phyloP scores from a whole-genome alignment of 2,329 filamentous ascomycete species.

The Aureobasidium uvarum region DNA sequence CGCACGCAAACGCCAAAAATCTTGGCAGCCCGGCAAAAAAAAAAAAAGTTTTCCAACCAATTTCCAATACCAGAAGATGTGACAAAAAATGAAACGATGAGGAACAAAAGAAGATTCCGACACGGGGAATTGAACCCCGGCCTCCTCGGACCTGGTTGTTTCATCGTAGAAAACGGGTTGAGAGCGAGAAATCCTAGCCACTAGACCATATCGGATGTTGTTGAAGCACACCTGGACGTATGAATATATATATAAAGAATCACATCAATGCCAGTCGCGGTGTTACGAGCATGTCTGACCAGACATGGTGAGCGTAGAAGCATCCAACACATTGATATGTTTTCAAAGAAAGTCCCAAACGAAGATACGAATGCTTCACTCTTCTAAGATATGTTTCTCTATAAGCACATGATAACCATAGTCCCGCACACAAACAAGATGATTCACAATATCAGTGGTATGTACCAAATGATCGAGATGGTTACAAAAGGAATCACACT shows the following conservation, averaged over 20 bases:
- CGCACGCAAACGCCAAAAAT: not conserved
- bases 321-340: too few species aligned
- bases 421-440: too few species aligned
- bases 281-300: not conserved
- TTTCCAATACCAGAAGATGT: not conserved
- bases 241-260: too few species aligned
- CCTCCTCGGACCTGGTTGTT: conserved; percentile 11
- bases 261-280: too few species aligned
- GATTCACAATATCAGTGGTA: too few species aligned
- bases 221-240: not conserved
- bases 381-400: too few species aligned
- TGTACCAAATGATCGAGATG: too few species aligned
- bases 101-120: not conserved
- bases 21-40: not conserved
- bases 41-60: not conserved
- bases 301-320: too few species aligned
- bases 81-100: not conserved
- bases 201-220: conserved; percentile 5
- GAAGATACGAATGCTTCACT: too few species aligned
- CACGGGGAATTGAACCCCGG: conserved; percentile 22
- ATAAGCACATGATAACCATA: too few species aligned
- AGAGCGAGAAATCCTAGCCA: conserved; percentile 12
- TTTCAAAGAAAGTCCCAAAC: too few species aligned
- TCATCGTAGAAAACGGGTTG: not conserved
- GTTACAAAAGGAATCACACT: too few species aligned